phyloP scores from a whole-genome alignment of 805 yeast genomes.

The Teunomyces gatunensis region DNA sequence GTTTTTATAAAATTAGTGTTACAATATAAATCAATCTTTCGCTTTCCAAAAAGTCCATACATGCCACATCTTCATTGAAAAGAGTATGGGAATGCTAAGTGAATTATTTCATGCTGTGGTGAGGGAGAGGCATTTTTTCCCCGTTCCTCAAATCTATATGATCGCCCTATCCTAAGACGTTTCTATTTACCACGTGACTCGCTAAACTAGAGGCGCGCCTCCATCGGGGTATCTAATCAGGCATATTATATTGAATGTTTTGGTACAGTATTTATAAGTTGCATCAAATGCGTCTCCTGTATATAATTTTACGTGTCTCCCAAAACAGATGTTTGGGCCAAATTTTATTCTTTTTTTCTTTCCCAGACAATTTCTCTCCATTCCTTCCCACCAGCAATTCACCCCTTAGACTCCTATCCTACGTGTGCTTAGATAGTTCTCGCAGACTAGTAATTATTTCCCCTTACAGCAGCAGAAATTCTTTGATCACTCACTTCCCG shows the following conservation, averaged over 20 bases:
- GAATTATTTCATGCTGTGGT: neutral
- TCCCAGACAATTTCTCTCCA: neutral
- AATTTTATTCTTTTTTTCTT: slow-evolving; percentile 1
- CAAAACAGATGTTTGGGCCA: neutral
- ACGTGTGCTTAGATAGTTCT: neutral
- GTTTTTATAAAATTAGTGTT: neutral
- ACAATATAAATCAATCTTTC: neutral
- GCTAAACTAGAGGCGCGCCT: neutral
- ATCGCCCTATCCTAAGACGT: neutral
- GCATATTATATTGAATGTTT: neutral
- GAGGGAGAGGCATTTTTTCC: neutral
- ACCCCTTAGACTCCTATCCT: neutral
- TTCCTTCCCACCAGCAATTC: slow-evolving; percentile 1
- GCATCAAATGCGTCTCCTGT: neutral
- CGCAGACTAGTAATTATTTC: neutral
- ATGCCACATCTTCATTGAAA: neutral
- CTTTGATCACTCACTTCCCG: neutral
- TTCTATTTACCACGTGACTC: neutral
- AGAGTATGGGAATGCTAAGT: no score
- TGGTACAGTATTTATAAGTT: neutral
- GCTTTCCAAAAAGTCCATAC: slow-evolving; percentile 1
- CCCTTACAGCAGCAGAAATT: neutral
- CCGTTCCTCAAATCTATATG: neutral
- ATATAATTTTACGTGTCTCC: neutral
- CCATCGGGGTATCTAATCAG: slow-evolving; percentile 1